A percentile compares a stretch with the other conserved stretches of the same genome.
These are phyloP conservation scores for Krasilnikovozyma curviuscula DNA, from an alignment of 768 basidiomycete genomes.

Conservation along the genomic window DNA sequence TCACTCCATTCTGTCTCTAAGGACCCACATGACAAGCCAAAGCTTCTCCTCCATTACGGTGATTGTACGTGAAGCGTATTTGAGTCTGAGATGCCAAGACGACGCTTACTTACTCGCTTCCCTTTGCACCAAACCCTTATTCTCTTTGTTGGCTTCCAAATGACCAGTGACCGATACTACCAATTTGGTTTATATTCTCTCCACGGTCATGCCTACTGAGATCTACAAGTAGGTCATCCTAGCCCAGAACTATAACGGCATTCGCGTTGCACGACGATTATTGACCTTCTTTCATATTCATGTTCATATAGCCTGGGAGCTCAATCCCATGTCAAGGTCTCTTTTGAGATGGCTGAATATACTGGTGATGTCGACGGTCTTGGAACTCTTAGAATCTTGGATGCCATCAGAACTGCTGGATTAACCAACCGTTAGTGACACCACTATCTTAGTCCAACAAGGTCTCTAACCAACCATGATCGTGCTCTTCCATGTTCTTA, in stretches of 20 bases:
- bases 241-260: no score
- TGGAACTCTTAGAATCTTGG: slow-evolving; percentile 83
- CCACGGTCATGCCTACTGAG: slow-evolving; percentile 82
- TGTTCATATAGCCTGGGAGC: no score
- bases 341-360: slow-evolving; percentile 98
- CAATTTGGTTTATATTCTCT: slow-evolving; percentile 89
- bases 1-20: no score
- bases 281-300: no score
- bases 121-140: no score
- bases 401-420: slow-evolving; percentile 88
- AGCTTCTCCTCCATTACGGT: slow-evolving; percentile 27
- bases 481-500: background rate
- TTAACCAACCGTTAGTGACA: slow-evolving; percentile 78
- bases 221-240: no score
- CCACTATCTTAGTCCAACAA: no score
- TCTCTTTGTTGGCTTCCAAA: no score
- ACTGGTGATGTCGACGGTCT: slow-evolving; percentile 92
- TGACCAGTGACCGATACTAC: slow-evolving; percentile 90
- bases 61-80: slow-evolving; percentile 4
- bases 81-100: no score
- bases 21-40: slow-evolving; percentile 13
- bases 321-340: slow-evolving; percentile 96
- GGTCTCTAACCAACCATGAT: background rate
- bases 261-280: no score
- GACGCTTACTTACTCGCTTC: no score